Base-by-base conservation (phyloP, 2,329 filamentous ascomycete species). In the Pseudocercospora ulei region DNA sequence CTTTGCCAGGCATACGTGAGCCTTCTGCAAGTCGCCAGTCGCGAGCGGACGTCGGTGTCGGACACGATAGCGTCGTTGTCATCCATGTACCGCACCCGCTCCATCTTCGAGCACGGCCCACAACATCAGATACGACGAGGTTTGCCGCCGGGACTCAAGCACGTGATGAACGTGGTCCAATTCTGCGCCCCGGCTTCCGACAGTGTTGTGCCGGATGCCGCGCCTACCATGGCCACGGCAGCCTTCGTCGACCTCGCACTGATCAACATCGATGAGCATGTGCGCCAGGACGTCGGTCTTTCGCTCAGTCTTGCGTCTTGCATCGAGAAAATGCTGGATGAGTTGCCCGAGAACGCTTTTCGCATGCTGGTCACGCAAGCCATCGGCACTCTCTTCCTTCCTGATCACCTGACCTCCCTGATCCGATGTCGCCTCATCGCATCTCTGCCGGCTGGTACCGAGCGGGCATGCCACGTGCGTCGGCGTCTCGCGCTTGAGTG, bases 401-500 rank as follows among this genome's bases (percentile, higher is more conserved):
- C 38, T 9, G 34, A 20, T 5, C 26, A 44, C 9, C 24, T 54
- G 11, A 37, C 47, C 9, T 38, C 35, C 6, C 35, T 39, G 11
- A 19, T 83, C 2, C 72, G 76, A 38, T 66, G 69, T 38, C 71
- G 74, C 28, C 64, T 78, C 3, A 63, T 85, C 7, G 61, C 68
- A 11, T 67, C 70, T 27, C 67, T 88, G 9, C 75, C 80, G 0
- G 62, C 71, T 6, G 65, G 63, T 4, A 68, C 64, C 3, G 51
- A 64, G 0, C 60, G 63, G 20, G 59, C 72, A 1, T 71, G 79
- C 44, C 71, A 78, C 22, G 64, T 88, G 17, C 72, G 78, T 19
- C 70, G 79, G 7, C 67, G 78, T 20, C 66, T 90, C 5, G 80
- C 82, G 2, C 63, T 79, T 3, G 69, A 72, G 1, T 78, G 75